Percentiles rank a stretch among this genome's conserved stretches.
Conservation (phyloP, 2,329 filamentous ascomycete species). For the Colletotrichum sp. region DNA sequence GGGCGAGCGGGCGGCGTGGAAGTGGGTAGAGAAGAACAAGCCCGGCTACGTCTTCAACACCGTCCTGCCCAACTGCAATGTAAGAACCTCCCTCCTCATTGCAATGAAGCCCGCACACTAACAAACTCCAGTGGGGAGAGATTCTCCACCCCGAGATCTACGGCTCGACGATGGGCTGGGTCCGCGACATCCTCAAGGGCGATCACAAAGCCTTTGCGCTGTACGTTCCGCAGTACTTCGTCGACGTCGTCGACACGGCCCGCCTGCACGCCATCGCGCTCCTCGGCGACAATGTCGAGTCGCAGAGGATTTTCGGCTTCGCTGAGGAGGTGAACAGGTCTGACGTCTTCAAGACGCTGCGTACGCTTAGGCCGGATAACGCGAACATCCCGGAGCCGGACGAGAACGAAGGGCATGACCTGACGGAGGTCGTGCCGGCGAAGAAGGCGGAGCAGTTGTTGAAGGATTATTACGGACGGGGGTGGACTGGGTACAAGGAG, state of each 20-base stretch:
- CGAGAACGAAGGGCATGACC: slow-evolving; percentile 5
- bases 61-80: slow-evolving; percentile 32
- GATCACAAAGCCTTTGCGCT: neutral
- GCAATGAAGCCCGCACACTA: neutral
- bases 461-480: slow-evolving; percentile 14
- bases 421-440: slow-evolving; percentile 13
- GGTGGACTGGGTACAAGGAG: slow-evolving; percentile 6
- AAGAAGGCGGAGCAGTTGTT: slow-evolving; percentile 7
- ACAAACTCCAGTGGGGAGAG: neutral
- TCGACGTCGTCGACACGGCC: slow-evolving; percentile 54
- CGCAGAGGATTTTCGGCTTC: slow-evolving; percentile 60
- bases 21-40: slow-evolving; percentile 36
- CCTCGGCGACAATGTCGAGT: slow-evolving; percentile 46
- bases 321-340: slow-evolving; percentile 31
- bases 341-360: slow-evolving; percentile 4
- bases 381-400: slow-evolving; percentile 6
- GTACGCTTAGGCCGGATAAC: slow-evolving; percentile 14
- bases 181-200: slow-evolving; percentile 7
- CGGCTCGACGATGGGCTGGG: slow-evolving; percentile 20
- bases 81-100: neutral
- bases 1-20: slow-evolving; percentile 42
- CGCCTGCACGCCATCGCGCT: slow-evolving; percentile 57
- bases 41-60: slow-evolving; percentile 35
- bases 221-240: slow-evolving; percentile 35
- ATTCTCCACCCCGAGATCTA: slow-evolving; percentile 20